Percentiles rank a stretch among this genome's conserved stretches.
Conservation (phyloP, 2,329 filamentous ascomycete species). For the Thyridium curvatum region DNA sequence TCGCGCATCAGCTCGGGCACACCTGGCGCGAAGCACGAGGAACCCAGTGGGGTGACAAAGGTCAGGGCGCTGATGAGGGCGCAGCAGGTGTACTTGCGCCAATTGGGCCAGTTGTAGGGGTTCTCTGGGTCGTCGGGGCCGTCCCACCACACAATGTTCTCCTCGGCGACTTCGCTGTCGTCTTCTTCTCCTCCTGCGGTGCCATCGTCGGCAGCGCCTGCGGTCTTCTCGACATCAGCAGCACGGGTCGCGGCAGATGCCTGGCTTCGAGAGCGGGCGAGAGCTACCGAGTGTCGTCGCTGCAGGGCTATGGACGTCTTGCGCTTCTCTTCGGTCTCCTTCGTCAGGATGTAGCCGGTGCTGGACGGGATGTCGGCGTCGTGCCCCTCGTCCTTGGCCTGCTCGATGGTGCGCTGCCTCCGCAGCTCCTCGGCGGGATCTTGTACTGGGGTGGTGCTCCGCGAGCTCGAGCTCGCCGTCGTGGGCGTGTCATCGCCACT, state of each 20-base stretch:
- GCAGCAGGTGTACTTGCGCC: slow-evolving; percentile 40
- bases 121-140: slow-evolving; percentile 4
- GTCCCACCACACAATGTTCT: slow-evolving; percentile 31
- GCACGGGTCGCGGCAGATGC: too few species aligned
- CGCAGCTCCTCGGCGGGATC: slow-evolving; percentile 1
- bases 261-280: too few species aligned
- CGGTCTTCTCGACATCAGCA: slow-evolving; percentile 14
- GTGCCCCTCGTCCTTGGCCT: slow-evolving; percentile 38
- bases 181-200: slow-evolving; percentile 21
- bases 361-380: slow-evolving; percentile 43
- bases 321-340: slow-evolving; percentile 28
- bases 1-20: slow-evolving; percentile 12
- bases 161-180: slow-evolving; percentile 16
- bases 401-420: slow-evolving; percentile 11
- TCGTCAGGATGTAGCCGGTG: slow-evolving; percentile 34
- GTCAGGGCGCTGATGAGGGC: slow-evolving; percentile 39
- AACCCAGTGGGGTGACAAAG: slow-evolving; percentile 41
- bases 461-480: too few species aligned
- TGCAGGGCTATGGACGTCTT: slow-evolving; percentile 27
- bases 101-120: slow-evolving; percentile 12
- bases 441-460: too few species aligned
- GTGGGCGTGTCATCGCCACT: too few species aligned
- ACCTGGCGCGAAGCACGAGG: slow-evolving; percentile 23
- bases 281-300: not conserved
- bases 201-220: slow-evolving; percentile 17